Evolutionary conservation across 2,329 filamentous ascomycete genomes (phyloP), one percentile per base, ranked within the genome.

Genomic region (Byssochlamys sp.): DNA sequence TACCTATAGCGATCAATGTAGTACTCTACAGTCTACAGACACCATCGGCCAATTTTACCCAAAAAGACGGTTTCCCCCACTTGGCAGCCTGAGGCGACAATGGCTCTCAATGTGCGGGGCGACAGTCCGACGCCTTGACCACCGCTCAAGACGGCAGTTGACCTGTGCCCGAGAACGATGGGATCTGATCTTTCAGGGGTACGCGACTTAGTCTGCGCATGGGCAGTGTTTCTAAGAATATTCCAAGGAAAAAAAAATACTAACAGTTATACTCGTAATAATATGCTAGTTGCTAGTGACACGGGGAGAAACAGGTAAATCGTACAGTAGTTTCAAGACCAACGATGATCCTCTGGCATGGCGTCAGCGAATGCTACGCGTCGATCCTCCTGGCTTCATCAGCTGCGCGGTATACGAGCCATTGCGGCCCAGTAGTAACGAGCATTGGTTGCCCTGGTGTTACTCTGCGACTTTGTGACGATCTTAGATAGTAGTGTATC

Each of bases 31-130:
- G 29, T 2, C 39, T 45, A 33, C 31, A 33, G 31, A 33, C 9
- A 33, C 4, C n/a, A 45, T 45, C 39, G 39, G 39, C 39, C 39
- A 24, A 45, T 45, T 45, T 45, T 27, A 31, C 26, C 27, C 14
- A 27, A 19, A 9, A n/a, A 25, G 29, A 19, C 19, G 19, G 19
- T 19, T 39, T 4, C 57, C 52, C 58, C 54, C 58, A 56, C 54
- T 55, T 60, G 24, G 54, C 19, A 26, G 58, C 58, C 58, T 60
- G 39, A 60, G 58, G 57, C 57, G 7, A 31, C 33, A 11, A 11
- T 19, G 19, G 11, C 6, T n/a, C 14, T 19, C 19, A 19, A 7
- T 9, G 6, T 45, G 28, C 25, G 45, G 35, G 53, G 58, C 28
- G 45, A 25, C n/a, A 24, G n/a, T 2, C 5, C 7, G 9, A 24